These are phyloP conservation scores for Juncus inflexus DNA, from an alignment of 176 grass and related monocot species.

Conservation along the genomic window DNA sequence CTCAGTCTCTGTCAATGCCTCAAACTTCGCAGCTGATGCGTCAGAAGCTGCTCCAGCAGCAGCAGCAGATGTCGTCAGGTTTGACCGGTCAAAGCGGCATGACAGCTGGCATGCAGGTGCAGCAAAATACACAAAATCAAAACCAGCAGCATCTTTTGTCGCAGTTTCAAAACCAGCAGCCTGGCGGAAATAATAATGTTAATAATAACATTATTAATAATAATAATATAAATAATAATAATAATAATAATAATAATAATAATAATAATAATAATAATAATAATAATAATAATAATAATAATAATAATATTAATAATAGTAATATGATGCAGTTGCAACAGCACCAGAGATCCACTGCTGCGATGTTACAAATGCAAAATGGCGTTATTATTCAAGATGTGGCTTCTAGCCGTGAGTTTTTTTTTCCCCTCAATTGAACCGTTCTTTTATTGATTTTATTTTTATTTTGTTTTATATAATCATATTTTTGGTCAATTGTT, in stretches of 20 bases:
- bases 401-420: slow-evolving; percentile 83
- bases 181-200: too few species aligned
- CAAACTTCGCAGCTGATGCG: slow-evolving; percentile 4
- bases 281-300: too few species aligned
- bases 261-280: too few species aligned
- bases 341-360: slow-evolving; percentile 50
- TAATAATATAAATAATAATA: too few species aligned
- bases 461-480: slow-evolving; percentile 1
- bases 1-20: too few species aligned
- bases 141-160: slow-evolving; percentile 41
- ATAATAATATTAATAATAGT: too few species aligned
- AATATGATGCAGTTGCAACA: slow-evolving; percentile 39
- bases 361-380: slow-evolving; percentile 59
- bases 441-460: slow-evolving; percentile 16
- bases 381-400: slow-evolving; percentile 48
- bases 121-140: slow-evolving; percentile 44
- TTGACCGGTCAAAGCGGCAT: too few species aligned
- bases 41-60: slow-evolving; percentile 34
- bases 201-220: too few species aligned
- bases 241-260: too few species aligned
- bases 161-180: too few species aligned
- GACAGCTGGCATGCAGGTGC: slow-evolving; percentile 30
- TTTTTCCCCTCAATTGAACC: neutral
- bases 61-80: too few species aligned
- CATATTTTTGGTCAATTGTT: neutral